Conservation (phyloP, 1,284 basidiomycete species). For the Leccinum huronense region DNA sequence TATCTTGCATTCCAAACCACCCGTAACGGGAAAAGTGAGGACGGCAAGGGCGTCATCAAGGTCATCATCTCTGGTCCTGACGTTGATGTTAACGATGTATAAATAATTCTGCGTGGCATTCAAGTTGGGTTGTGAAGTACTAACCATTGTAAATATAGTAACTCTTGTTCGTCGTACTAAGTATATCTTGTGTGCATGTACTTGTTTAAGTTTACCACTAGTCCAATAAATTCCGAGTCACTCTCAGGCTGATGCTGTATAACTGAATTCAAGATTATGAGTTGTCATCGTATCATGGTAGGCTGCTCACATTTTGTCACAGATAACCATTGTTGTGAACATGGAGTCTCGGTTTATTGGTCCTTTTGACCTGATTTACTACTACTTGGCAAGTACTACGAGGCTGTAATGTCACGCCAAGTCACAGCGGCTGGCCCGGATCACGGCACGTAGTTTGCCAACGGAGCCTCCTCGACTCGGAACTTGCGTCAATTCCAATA, state of each 20-base stretch:
- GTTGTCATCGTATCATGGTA: not conserved
- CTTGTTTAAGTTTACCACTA: no score
- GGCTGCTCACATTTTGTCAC: not conserved
- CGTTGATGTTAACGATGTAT: constrained; percentile 41
- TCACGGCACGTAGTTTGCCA: not conserved
- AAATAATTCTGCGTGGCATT: constrained; percentile 6
- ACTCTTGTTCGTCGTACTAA: not conserved
- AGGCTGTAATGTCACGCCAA: no score
- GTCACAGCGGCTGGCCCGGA: no score
- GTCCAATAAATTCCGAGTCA: not conserved
- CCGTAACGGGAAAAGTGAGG: constrained; percentile 74
- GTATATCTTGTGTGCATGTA: no score
- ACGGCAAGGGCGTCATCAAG: constrained; percentile 73
- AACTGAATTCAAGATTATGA: not conserved
- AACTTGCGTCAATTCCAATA: not conserved
- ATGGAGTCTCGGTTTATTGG: not conserved
- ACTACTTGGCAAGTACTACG: no score
- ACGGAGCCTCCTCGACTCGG: not conserved
- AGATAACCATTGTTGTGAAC: not conserved
- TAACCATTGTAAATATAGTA: not conserved
- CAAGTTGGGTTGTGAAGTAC: not conserved
- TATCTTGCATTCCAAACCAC: constrained; percentile 80
- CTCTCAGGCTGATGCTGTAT: no score
- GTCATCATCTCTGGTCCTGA: constrained; percentile 77
- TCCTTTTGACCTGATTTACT: not conserved